phyloP scores from a whole-genome alignment of 257 asterid genomes.

The Primulina tabacum region DNA sequence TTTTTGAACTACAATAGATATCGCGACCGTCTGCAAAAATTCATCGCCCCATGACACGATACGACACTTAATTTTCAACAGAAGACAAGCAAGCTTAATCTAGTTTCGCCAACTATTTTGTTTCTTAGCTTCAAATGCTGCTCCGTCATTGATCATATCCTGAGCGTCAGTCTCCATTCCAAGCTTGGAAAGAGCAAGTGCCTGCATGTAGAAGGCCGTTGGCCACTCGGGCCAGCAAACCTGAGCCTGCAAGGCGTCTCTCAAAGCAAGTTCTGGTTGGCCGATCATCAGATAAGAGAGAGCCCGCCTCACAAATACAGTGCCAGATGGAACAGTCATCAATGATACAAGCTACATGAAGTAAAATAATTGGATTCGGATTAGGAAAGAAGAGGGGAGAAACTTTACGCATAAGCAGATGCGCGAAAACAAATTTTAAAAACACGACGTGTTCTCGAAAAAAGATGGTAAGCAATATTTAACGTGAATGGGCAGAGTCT shows the following conservation, averaged over 20 bases:
- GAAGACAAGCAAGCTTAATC: not conserved
- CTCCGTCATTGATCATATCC: conserved; percentile 58
- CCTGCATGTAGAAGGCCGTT: conserved; percentile 89
- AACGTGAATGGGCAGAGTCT: no score
- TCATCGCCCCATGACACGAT: not conserved
- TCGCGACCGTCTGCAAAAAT: not conserved
- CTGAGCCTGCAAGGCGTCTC: conserved; percentile 98
- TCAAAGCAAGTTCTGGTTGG: conserved; percentile 73
- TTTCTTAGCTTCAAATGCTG: conserved; percentile 55
- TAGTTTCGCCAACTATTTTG: conserved; percentile 50
- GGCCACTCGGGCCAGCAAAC: conserved; percentile 98
- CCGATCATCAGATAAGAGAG: conserved; percentile 81
- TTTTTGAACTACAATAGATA: not conserved
- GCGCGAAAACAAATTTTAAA: conserved; percentile 7
- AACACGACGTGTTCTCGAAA: not conserved
- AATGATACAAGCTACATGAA: conserved; percentile 67
- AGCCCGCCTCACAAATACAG: conserved; percentile 88
- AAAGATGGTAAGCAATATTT: not conserved
- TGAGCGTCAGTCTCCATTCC: conserved; percentile 65
- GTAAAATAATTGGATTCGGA: not conserved
- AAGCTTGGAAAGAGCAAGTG: conserved; percentile 64
- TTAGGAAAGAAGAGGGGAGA: not conserved
- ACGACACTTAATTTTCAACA: not conserved
- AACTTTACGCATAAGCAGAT: not conserved
- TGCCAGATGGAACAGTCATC: conserved; percentile 92